Percentiles rank a stretch among this genome's conserved stretches.
Evolutionary conservation across 2,329 filamentous ascomycete genomes (phyloP).

Genomic region (Pyrenophora graminea): DNA sequence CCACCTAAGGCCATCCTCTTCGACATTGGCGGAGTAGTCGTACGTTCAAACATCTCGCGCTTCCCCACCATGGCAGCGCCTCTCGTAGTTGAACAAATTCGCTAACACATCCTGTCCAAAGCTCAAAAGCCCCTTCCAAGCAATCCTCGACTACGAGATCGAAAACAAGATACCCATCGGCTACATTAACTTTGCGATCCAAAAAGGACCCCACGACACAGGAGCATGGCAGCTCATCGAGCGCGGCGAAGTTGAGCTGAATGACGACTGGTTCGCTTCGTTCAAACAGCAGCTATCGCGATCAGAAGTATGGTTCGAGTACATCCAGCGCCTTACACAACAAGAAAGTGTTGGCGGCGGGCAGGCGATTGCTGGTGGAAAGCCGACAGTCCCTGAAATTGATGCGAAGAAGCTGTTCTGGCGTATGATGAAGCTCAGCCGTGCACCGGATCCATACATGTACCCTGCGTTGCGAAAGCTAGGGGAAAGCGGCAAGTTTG

Average conservation of each 20-base stretch:
- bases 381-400: constrained; percentile 70
- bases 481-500: constrained; percentile 49
- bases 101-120: constrained; percentile 43
- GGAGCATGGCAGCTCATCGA: constrained; percentile 91
- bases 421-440: constrained; percentile 82
- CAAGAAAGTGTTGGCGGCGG: constrained; percentile 26
- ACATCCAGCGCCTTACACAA: constrained; percentile 40
- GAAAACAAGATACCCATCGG: constrained; percentile 76
- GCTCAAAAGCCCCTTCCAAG: constrained; percentile 90
- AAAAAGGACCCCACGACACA: constrained; percentile 68
- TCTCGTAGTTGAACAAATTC: not conserved
- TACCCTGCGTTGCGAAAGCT: constrained; percentile 77
- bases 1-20: constrained; percentile 63
- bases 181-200: constrained; percentile 91
- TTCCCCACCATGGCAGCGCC: not conserved
- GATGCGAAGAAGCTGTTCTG: constrained; percentile 82
- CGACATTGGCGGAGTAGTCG: constrained; percentile 95
- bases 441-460: constrained; percentile 81
- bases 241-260: constrained; percentile 76
- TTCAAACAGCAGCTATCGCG: constrained; percentile 77
- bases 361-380: constrained; percentile 34
- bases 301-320: constrained; percentile 70
- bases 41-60: constrained; percentile 57
- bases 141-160: constrained; percentile 88
- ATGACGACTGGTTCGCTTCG: constrained; percentile 72